Evolutionary conservation across 2,329 filamentous ascomycete genomes (phyloP).

Genomic region (Xylogone sp.): DNA sequence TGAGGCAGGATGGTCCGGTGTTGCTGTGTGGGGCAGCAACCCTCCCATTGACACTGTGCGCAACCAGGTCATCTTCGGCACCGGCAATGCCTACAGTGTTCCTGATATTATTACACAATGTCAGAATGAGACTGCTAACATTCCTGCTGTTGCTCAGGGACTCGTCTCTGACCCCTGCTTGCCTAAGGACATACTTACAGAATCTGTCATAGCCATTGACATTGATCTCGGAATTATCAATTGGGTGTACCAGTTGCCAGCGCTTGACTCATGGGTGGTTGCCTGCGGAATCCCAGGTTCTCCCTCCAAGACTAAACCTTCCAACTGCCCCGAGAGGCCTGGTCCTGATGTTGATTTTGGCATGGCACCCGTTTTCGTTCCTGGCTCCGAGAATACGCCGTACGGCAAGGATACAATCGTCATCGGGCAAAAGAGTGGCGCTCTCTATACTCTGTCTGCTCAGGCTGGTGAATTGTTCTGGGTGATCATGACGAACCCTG

Average conservation of each 20-base stretch:
- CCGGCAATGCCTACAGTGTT: constrained; percentile 27
- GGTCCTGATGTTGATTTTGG: constrained; percentile 9
- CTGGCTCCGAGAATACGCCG: constrained; percentile 8
- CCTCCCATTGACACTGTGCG: constrained; percentile 26
- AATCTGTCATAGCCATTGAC: constrained; percentile 26
- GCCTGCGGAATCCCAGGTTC: constrained; percentile 8
- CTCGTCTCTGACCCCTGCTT: constrained; percentile 14
- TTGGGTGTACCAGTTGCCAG: constrained; percentile 21
- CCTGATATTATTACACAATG: constrained; percentile 20
- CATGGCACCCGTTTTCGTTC: constrained; percentile 24
- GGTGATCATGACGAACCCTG: constrained; percentile 22
- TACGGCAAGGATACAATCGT: constrained; percentile 22
- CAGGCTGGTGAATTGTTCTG: constrained; percentile 21
- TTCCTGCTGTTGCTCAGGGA: constrained; percentile 6
- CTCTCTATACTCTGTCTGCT: constrained; percentile 24
- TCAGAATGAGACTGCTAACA: constrained; percentile 10
- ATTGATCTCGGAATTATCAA: constrained; percentile 14
- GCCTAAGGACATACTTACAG: constrained; percentile 20
- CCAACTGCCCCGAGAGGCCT: constrained; percentile 4
- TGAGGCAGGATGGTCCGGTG: constrained; percentile 22
- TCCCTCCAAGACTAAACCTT: background rate
- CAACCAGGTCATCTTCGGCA: constrained; percentile 26
- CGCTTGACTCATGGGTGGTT: constrained; percentile 19
- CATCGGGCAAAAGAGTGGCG: constrained; percentile 29
- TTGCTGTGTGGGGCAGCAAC: constrained; percentile 27